These are phyloP conservation scores for Candida pseudoglaebosa DNA, from an alignment of 805 yeast genomes.

Conservation along the genomic window DNA sequence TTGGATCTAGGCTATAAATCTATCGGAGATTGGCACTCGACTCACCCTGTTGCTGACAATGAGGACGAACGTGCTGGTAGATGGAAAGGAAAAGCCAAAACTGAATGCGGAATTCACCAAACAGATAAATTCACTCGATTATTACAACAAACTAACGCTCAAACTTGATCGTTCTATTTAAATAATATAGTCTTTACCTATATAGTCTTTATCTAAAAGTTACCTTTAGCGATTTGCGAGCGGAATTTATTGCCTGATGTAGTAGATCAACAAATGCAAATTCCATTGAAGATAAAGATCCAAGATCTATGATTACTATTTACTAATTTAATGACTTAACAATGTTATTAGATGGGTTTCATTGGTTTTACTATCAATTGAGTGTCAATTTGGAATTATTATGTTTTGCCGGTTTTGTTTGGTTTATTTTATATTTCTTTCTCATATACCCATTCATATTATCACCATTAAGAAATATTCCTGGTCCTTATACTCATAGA, in stretches of 20 bases:
- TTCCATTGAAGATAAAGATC: too few species aligned
- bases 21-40: conserved; percentile 93
- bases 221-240: too few species aligned
- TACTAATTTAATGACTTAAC: too few species aligned
- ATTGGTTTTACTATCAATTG: background rate
- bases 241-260: background rate
- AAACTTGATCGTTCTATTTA: background rate
- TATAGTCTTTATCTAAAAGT: too few species aligned
- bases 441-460: conserved; percentile 44
- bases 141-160: conserved; percentile 20
- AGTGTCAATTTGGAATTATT: background rate
- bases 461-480: conserved; percentile 48
- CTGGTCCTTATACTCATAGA: conserved; percentile 56
- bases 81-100: conserved; percentile 89
- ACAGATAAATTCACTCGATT: conserved; percentile 69
- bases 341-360: too few species aligned
- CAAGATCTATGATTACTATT: too few species aligned
- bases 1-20: conserved; percentile 86
- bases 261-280: too few species aligned
- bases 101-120: conserved; percentile 94
- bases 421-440: conserved; percentile 20
- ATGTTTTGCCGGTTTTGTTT: background rate
- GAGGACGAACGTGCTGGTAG: conserved; percentile 97
- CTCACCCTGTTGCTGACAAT: conserved; percentile 82
- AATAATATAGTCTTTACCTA: background rate